Base-by-base conservation (phyloP, 169 alveolate species). In the Plasmodium inui region DNA sequence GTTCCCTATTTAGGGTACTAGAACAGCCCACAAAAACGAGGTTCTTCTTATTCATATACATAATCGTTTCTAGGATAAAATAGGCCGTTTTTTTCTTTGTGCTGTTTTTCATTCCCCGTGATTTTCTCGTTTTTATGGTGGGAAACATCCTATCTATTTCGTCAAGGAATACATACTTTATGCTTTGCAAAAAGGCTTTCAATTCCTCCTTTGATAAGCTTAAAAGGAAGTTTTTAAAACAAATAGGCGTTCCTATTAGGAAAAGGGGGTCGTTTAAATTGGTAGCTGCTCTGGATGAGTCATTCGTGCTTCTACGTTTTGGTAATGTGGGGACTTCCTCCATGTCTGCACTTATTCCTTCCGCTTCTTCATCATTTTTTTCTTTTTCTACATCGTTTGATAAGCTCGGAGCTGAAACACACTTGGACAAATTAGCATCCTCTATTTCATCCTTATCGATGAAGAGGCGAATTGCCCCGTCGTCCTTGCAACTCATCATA, bases 91-190 rank as follows among this genome's bases (percentile, higher is more conserved):
- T 89, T 55, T 41, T 89, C 73, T 89, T 79, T 32, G 46, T 89
- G 44, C 71, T 67, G 32, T 79, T 57, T 89, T 89, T 89, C 28
- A 8, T 55, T 61, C 50, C 82, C 1, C 44, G 19, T 57, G 61
- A 79, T 44, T 41, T 79, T 19, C 89, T n/a, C 50, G 71, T 89
- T 37, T 80, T 89, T 5, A 61, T 3, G 9, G 89, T 32, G 9
- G 94, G 94, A 61, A 89, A 80, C 55, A 89, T 39, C 37, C 44
- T 89, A 89, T 89, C 94, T 57, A 89, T 79, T 78, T 89, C 94
- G 37, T 89, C 94, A 50, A 79, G 79, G 71, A 89, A 89, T 19
- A 89, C 73, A 61, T 89, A 89, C 39, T 89, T 89, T 19, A 89
- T 89, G 28, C 90, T 89, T 89, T 89, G 83, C 82, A 89, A 89